Base-by-base conservation (phyloP, 768 basidiomycete species). In the Tulasnella sp. region DNA sequence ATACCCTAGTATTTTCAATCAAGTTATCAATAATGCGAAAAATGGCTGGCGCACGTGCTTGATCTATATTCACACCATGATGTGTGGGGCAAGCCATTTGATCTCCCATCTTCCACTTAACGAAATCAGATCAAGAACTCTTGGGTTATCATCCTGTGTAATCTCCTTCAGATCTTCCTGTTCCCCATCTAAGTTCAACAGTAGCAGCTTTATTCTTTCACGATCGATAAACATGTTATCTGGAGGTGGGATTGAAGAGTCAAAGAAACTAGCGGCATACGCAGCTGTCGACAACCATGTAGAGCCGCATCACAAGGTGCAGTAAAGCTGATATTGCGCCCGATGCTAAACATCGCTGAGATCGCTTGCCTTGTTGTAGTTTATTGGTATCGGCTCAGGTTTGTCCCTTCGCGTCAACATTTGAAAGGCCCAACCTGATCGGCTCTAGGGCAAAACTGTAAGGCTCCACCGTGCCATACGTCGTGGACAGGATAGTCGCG, bases 381-480 rank as follows among this genome's bases (percentile, higher is more conserved):
- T 90, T 51, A 87, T 93, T 62, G 90, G 90, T 9, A 87, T 92
- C 66, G 90, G 90, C 32, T 92, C 90, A 63, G 86, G 88, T 87
- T 55, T 38, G 69, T 47, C 3, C 23, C 3, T 9, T 3, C 15
- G 45, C 10, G 11, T n/a, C 10, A 17, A 24, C 21, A 47, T 23
- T 19, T 30, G 32, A 34, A 29, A 5, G 5, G 7, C 19, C 27
- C 54, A 27, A n/a, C 26, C 52, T 27, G 38, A 11, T 26, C 1
- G 5, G 5, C 15, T 51, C 60, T 56, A 67, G 50, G 51, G 10
- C 8, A 1, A 13, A n/a, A n/a, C 34, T 21, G 49, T 2, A 62
- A 83, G 90, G 91, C 42, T 92, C 91, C 7, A 97, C 93, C 1
- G 93, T 97, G 0, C 91, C 92, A 2, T 99, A 95, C 68, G 93